Conservation (phyloP, 2,329 filamentous ascomycete species). For the Cercospora sp. region DNA sequence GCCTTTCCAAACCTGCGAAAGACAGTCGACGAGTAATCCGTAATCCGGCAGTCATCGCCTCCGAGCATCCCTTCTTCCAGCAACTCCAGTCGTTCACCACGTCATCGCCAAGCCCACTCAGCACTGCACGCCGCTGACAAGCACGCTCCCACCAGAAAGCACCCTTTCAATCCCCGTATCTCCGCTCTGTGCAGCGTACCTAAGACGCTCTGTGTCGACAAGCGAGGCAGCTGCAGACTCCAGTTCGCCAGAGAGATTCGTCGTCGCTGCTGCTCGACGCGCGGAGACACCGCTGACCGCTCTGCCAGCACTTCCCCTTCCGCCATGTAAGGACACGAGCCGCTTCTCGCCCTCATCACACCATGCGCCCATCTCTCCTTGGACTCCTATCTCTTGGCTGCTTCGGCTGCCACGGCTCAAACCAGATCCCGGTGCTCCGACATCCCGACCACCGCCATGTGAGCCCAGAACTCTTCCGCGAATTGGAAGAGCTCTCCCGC, state of each 20-base stretch:
- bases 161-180: neutral
- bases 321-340: conserved; percentile 2
- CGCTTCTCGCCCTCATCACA: neutral
- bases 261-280: neutral
- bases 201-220: neutral
- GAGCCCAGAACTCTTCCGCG: conserved; percentile 67
- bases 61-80: neutral
- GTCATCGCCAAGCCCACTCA: neutral
- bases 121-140: neutral
- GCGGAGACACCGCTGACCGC: neutral
- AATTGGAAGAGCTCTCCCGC: conserved; percentile 83
- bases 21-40: neutral
- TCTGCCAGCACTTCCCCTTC: neutral
- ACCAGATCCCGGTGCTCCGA: conserved; percentile 38
- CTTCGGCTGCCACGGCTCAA: conserved; percentile 23
- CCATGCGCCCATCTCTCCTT: conserved; percentile 4
- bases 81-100: neutral
- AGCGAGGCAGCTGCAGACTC: neutral
- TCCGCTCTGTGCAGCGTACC: neutral
- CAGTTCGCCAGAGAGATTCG: too few species aligned
- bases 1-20: neutral
- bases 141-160: neutral
- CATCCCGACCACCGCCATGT: conserved; percentile 46
- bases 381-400: conserved; percentile 27
- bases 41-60: neutral